Conservation (phyloP, 495 filamentous ascomycete species). For the Umbilicaria muhlenbergii region DNA sequence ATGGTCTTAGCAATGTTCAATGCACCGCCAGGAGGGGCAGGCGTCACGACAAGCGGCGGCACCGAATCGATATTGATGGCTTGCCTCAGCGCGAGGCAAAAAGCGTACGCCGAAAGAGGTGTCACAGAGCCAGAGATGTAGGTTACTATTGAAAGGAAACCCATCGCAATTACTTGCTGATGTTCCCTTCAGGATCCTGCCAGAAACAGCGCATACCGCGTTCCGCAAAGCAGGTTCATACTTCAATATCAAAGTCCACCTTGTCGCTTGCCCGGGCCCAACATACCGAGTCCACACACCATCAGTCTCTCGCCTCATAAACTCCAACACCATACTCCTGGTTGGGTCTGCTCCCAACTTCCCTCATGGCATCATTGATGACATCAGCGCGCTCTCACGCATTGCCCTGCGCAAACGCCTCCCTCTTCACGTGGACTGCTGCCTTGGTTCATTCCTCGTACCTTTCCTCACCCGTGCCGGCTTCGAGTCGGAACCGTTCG, state of each 20-base stretch:
- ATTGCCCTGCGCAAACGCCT: conserved; percentile 57
- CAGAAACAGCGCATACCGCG: conserved; percentile 85
- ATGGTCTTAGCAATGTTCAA: conserved; percentile 93
- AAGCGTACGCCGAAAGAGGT: conserved; percentile 67
- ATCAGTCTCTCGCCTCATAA: conserved; percentile 70
- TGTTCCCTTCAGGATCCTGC: conserved; percentile 56
- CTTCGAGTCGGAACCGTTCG: conserved; percentile 64
- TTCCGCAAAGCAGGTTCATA: conserved; percentile 92
- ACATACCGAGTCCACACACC: conserved; percentile 67
- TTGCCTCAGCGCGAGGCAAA: conserved; percentile 72
- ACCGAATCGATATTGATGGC: conserved; percentile 97
- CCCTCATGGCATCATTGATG: conserved; percentile 94
- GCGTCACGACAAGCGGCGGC: conserved; percentile 83
- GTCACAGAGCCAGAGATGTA: conserved; percentile 93
- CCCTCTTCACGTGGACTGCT: conserved; percentile 94
- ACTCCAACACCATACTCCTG: conserved; percentile 89
- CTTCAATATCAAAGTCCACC: conserved; percentile 87
- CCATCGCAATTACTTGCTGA: background rate
- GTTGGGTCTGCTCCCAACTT: conserved; percentile 95
- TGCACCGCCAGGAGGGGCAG: conserved; percentile 67
- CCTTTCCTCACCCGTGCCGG: conserved; percentile 85
- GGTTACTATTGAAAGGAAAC: conserved; percentile 10
- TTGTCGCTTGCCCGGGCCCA: conserved; percentile 77
- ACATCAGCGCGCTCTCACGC: conserved; percentile 73
- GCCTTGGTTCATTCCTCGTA: conserved; percentile 85